A percentile compares a stretch with the other conserved stretches of the same genome.
These are phyloP conservation scores for Hypoxylon sp. DNA, from an alignment of 2,329 filamentous ascomycete genomes.

Conservation along the genomic window DNA sequence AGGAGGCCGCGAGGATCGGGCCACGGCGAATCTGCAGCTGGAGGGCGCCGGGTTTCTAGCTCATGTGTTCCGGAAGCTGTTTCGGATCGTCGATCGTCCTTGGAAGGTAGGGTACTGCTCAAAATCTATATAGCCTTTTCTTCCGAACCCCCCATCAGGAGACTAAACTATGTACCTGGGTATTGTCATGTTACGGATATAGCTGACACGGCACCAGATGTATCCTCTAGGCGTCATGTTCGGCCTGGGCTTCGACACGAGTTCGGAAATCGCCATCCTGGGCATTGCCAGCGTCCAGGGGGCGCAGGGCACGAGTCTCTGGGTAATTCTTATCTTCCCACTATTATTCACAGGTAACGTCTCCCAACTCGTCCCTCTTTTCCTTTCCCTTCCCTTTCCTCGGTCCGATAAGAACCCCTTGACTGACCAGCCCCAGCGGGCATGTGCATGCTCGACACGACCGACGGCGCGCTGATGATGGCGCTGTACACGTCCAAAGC, in stretches of 20 bases:
- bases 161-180: not conserved
- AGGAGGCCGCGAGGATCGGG: constrained; percentile 48
- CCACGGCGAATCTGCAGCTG: constrained; percentile 70
- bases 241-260: constrained; percentile 94
- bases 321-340: constrained; percentile 94
- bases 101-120: constrained; percentile 72
- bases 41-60: constrained; percentile 83
- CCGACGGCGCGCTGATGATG: constrained; percentile 95
- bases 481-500: constrained; percentile 85
- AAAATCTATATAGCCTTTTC: not conserved
- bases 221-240: constrained; percentile 76
- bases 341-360: constrained; percentile 87
- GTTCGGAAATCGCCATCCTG: constrained; percentile 90
- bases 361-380: not conserved
- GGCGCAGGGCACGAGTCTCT: constrained; percentile 86
- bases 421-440: constrained; percentile 66
- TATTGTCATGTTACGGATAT: not conserved
- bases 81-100: constrained; percentile 77
- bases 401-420: not conserved
- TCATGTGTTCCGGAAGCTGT: constrained; percentile 77
- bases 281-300: constrained; percentile 92
- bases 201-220: constrained; percentile 39
- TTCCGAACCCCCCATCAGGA: not conserved
- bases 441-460: constrained; percentile 95
- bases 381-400: constrained; percentile 3